These are phyloP conservation scores for Dactylella cylindrospora DNA, from an alignment of 2,329 filamentous ascomycete species.

Conservation along the genomic window DNA sequence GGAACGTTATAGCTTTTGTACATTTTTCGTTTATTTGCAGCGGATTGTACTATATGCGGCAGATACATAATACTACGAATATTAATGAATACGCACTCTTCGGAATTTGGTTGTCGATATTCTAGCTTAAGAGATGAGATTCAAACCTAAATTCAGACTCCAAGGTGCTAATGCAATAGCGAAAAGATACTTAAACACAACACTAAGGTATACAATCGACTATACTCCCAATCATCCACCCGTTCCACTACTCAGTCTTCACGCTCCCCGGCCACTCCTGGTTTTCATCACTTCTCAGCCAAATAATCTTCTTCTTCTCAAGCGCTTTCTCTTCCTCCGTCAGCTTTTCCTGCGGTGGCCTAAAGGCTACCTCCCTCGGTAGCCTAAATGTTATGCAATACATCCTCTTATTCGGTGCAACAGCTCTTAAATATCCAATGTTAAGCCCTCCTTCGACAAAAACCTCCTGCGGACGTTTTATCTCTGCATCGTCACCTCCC, in stretches of 20 bases:
- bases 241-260: conserved; percentile 2
- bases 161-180: no score
- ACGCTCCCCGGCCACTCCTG: conserved; percentile 20
- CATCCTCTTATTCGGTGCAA: conserved; percentile 93
- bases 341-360: conserved; percentile 61
- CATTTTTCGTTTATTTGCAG: conserved; percentile 8
- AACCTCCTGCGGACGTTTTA: background rate
- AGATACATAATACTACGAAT: conserved; percentile 3
- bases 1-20: conserved; percentile 4
- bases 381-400: conserved; percentile 92
- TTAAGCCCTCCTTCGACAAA: conserved; percentile 55
- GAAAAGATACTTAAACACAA: no score
- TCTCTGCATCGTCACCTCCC: conserved; percentile 50
- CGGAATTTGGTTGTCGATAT: background rate
- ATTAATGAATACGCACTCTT: no score
- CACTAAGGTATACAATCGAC: no score
- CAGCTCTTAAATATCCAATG: conserved; percentile 72
- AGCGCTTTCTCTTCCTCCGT: conserved; percentile 71
- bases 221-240: no score
- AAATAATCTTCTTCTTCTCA: conserved; percentile 67
- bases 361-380: conserved; percentile 81
- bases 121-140: no score
- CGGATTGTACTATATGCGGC: no score
- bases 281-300: conserved; percentile 20
- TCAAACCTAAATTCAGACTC: no score